Evolutionary conservation across 2,329 filamentous ascomycete genomes (phyloP), one percentile per base, ranked within the genome.

Genomic region (Cercospora beticola): DNA sequence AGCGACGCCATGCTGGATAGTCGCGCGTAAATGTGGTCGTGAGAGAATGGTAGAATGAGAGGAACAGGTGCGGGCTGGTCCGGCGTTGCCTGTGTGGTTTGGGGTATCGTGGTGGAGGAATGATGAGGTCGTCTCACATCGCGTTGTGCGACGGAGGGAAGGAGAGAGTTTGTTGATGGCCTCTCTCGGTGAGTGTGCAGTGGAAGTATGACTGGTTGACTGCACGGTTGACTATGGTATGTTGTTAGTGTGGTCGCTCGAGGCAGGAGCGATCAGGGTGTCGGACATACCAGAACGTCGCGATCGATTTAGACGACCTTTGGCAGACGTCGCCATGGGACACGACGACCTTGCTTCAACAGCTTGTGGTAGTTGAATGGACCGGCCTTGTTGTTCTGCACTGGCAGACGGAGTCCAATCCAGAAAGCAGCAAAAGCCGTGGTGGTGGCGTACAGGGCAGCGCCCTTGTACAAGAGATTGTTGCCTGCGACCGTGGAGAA

Each of bases 331-430:
- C 72, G 67, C 76, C 76, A 78, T 73, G 76, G 75, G 16, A 77
- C 67, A 16, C 74, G 70, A 61, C 70, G 68, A 43, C 70, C 73
- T 40, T 64, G 66, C 72, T 74, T 77, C 46, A 73, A 62, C 18
- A 75, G 23, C 36, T 74, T 73, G 71, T 78, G 76, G 63, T 76
- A 76, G 75, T 78, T 76, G 75, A 72, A 78, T 46, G 76, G 76
- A 14, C 76, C 76, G 31, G 70, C 67, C 56, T 71, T 77, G 70
- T 74, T 71, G 67, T 74, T 73, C 59, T 76, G 75, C 36, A 77
- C 66, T 31, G 76, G 76, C n/a, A 77, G 68, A 16, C 68, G 71
- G 54, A 77, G 66, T 62, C 71, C 70, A 52, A 77, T 66, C 74
- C 75, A 76, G 59, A 75, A 74, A 33, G 76, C 76, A 54, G 71